Evolutionary conservation across 176 grass and related monocot species (phyloP), one percentile per base, ranked within the genome.

Genomic region (Musa troglodytarum): DNA sequence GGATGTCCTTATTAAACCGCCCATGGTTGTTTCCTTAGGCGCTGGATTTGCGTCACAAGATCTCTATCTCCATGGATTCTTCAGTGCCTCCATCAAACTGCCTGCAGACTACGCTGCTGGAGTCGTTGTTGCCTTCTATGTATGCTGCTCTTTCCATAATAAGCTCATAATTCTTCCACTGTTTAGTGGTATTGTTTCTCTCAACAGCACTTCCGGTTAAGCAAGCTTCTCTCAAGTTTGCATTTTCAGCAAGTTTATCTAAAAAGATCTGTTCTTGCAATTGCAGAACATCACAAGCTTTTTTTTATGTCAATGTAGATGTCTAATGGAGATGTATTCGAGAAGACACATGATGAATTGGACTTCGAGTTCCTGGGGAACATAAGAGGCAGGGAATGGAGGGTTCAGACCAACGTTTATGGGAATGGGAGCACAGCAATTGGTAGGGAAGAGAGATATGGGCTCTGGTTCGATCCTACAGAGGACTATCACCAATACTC

Each of bases 331-430:
- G 89, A 96, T 81, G 87, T 88, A 76, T 96, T 85, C 56, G 89
- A 92, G 85, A 80, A 80, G 85, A 96, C 85, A 43, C 93, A 96
- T 78, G 93, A 96, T 78, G 93, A 96, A 72, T 69, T 96, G 54
- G 93, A 96, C 82, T 96, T 96, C 66, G 93, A 96, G 83, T 96
- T 96, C 87, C 83, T 96, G 61, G 93, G 93, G 71, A 96, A 90
- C 66, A 69, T 90, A 54, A 85, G 71, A 26, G 93, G 89, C 0
- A 75, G 23, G 74, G 87, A 92, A 43, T 96, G 87, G 85, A 82
- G 89, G 74, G 76, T 96, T 73, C 89, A 96, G 86, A 96, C 93
- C 77, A 96, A 96, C 79, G 79, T 96, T 24, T 96, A 90, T 68
- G 89, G 93, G 62, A 81, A 96, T n/a, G 93, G 93, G 71, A 92